A percentile compares a stretch with the other conserved stretches of the same genome.
Conservation (phyloP, 257 asterid genomes). For the Jasminum sambac region DNA sequence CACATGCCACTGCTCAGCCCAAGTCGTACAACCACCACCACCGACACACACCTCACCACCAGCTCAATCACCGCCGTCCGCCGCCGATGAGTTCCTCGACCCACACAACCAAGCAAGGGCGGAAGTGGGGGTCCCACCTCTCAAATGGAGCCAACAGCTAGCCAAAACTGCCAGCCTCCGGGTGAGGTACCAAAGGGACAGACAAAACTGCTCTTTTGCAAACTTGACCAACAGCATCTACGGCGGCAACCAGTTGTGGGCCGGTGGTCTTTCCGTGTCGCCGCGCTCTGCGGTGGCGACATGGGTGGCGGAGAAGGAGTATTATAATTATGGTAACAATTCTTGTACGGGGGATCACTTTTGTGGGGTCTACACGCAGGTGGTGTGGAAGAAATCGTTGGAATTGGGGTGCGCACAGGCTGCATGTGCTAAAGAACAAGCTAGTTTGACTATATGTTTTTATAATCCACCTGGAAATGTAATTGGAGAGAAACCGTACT, state of each 20-base stretch:
- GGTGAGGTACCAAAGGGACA: constrained; percentile 67
- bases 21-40: constrained; percentile 24
- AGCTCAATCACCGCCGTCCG: constrained; percentile 19
- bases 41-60: constrained; percentile 28
- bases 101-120: constrained; percentile 79
- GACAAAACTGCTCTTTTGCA: constrained; percentile 68
- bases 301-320: constrained; percentile 82
- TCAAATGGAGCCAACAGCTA: constrained; percentile 63
- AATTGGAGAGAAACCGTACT: constrained; percentile 89
- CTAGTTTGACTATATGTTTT: constrained; percentile 67
- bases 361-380: constrained; percentile 93
- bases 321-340: constrained; percentile 56
- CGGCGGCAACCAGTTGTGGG: constrained; percentile 84
- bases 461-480: constrained; percentile 90
- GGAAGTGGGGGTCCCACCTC: constrained; percentile 69
- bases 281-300: constrained; percentile 63
- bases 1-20: constrained; percentile 28
- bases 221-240: constrained; percentile 43
- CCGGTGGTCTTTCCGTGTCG: constrained; percentile 49
- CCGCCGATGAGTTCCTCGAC: constrained; percentile 47
- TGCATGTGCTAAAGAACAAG: constrained; percentile 38
- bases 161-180: constrained; percentile 69
- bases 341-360: constrained; percentile 52
- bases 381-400: constrained; percentile 73
- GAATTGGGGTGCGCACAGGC: constrained; percentile 84